phyloP scores from a whole-genome alignment of 148 eudicot genomes.

The Mesembryanthemum crystallinum region DNA sequence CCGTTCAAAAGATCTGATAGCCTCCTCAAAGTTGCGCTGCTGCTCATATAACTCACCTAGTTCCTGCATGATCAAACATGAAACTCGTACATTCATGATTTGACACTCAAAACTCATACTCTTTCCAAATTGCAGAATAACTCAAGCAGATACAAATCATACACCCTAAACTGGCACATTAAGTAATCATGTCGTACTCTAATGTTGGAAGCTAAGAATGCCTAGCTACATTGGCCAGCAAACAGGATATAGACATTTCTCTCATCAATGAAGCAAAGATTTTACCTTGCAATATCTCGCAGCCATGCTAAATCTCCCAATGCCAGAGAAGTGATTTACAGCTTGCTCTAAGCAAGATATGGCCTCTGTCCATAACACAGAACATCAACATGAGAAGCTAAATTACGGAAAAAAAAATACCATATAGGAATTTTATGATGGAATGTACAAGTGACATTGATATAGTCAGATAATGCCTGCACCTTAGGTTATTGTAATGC shows the following conservation, averaged over 20 bases:
- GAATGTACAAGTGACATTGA: neutral
- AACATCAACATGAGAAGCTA: neutral
- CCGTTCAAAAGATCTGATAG: slow-evolving; percentile 45
- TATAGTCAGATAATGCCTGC: neutral
- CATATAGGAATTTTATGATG: neutral
- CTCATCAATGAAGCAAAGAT: neutral
- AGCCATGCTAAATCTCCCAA: slow-evolving; percentile 40
- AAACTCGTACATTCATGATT: neutral
- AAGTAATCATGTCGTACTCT: too few species aligned
- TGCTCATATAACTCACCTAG: slow-evolving; percentile 57
- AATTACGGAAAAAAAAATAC: neutral
- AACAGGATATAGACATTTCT: too few species aligned
- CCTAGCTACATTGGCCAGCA: too few species aligned
- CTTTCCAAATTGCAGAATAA: neutral
- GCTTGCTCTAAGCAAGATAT: slow-evolving; percentile 51
- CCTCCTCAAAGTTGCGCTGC: slow-evolving; percentile 47
- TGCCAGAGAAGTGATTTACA: slow-evolving; percentile 36
- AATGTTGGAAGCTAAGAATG: too few species aligned
- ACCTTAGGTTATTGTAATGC: too few species aligned
- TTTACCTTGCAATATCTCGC: slow-evolving; percentile 50
- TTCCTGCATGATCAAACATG: slow-evolving; percentile 39
- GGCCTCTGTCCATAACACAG: slow-evolving; percentile 37
- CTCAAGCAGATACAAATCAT: neutral
- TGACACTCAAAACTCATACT: neutral
- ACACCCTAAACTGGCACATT: neutral